Evolutionary conservation across 1,284 basidiomycete genomes (phyloP), one percentile per base, ranked within the genome.

Genomic region (Leucoagaricus sp.): DNA sequence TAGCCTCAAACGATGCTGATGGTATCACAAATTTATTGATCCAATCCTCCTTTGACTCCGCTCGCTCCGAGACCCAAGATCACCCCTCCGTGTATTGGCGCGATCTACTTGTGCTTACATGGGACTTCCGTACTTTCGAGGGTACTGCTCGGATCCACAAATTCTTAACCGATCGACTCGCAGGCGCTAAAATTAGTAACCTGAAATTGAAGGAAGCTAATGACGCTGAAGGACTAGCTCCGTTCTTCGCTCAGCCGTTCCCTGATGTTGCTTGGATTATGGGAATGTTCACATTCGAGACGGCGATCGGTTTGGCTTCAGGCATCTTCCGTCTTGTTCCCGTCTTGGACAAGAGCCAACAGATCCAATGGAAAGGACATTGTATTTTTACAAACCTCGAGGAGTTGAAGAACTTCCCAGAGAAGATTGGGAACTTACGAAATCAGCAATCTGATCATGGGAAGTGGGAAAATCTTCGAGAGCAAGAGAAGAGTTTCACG

Each of bases 41-140:
- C 44, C 66, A 72, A 2, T 77, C 81, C 46, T 73, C 75, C 3
- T 67, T 77, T 55, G 54, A 61, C 10, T 61, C 62, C 7, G 57
- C 61, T 15, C 53, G 49, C 17, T 59, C 60, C 2, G 57, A 55
- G 50, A 61, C 57, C n/a, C 54, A 54, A 28, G 36, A 59, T 17
- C 61, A 63, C 9, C 42, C 63, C n/a, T 57, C 61, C 3, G 60
- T 63, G 15, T 67, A 66, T 67, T 86, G 84, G 84, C 74, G 83
- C 36, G 86, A 87, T 67, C 71, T 82, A 53, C 76, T 86, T 31
- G 75, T 82, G 0, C 73, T 86, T 48, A 85, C 85, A 13, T 87
- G 83, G 82, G 79, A 84, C 60, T 79, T 86, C 65, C 79, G 85
- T 48, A 83, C 84, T 1, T 82, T 87, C 65, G 75, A 79, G 58